phyloP scores from a whole-genome alignment of 78 protist species.

The Monosiga brevicollis region DNA sequence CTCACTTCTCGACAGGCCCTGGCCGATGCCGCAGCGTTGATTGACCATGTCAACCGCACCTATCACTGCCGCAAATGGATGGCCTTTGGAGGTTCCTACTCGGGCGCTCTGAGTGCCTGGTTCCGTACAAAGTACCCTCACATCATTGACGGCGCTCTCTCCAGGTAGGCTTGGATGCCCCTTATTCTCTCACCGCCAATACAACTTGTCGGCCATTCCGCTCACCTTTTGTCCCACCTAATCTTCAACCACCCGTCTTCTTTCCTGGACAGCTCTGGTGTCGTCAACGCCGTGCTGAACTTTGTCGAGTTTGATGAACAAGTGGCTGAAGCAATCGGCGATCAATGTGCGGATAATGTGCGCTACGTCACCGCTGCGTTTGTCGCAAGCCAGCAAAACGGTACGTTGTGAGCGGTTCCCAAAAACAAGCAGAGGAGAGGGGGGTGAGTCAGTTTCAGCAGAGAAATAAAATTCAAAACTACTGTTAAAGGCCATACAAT shows the following conservation, averaged over 20 bases:
- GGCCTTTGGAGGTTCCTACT: slow-evolving; percentile 48
- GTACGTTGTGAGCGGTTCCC: no score
- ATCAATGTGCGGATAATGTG: neutral
- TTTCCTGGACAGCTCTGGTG: slow-evolving; percentile 21
- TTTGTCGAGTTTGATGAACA: slow-evolving; percentile 41
- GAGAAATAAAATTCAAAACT: no score
- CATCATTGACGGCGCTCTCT: slow-evolving; percentile 23
- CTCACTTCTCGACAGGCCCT: slow-evolving; percentile 32
- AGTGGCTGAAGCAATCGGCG: neutral
- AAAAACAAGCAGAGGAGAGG: no score
- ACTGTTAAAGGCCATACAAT: no score
- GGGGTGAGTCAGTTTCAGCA: no score
- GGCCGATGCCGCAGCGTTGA: slow-evolving; percentile 11
- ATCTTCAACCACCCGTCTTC: no score
- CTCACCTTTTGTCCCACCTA: no score
- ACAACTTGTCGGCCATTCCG: no score
- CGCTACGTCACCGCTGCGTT: neutral
- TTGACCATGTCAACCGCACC: neutral
- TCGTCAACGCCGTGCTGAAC: slow-evolving; percentile 15
- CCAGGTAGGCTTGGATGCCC: no score
- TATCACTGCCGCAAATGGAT: slow-evolving; percentile 1
- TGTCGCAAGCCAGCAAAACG: no score
- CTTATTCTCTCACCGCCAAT: no score
- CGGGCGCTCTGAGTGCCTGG: slow-evolving; percentile 52
- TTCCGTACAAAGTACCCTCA: slow-evolving; percentile 37